phyloP scores from a whole-genome alignment of 2,329 filamentous ascomycete species.

The Arthrobotrys iridis region DNA sequence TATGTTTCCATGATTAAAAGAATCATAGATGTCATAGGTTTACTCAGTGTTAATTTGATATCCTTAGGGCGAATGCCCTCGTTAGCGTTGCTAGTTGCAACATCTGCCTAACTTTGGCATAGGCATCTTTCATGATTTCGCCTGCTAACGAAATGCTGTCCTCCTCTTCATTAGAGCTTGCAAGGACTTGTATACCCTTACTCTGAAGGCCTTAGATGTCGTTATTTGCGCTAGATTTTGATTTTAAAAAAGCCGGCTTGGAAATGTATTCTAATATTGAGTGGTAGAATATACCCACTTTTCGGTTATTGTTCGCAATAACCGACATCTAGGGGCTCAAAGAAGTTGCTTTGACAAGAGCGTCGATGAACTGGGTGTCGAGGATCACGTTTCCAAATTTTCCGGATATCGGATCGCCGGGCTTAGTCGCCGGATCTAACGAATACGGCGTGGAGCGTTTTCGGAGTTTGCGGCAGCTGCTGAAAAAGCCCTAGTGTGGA shows the following conservation, averaged over 20 bases:
- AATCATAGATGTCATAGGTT: neutral
- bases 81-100: constrained; percentile 1
- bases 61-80: neutral
- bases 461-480: neutral
- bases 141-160: neutral
- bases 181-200: neutral
- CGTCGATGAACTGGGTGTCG: neutral
- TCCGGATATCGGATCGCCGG: neutral
- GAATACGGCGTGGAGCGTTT: neutral
- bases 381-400: neutral
- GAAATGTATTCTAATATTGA: neutral
- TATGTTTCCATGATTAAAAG: neutral
- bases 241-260: neutral
- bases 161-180: neutral
- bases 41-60: neutral
- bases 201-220: neutral
- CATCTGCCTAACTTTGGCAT: neutral
- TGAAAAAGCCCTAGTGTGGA: neutral
- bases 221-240: neutral
- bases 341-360: constrained; percentile 1
- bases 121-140: neutral
- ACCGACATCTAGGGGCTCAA: neutral
- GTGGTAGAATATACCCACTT: neutral
- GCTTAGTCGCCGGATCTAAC: neutral
- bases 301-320: neutral